Conservation (phyloP, 306 rosid species). For the Parietaria judaica region DNA sequence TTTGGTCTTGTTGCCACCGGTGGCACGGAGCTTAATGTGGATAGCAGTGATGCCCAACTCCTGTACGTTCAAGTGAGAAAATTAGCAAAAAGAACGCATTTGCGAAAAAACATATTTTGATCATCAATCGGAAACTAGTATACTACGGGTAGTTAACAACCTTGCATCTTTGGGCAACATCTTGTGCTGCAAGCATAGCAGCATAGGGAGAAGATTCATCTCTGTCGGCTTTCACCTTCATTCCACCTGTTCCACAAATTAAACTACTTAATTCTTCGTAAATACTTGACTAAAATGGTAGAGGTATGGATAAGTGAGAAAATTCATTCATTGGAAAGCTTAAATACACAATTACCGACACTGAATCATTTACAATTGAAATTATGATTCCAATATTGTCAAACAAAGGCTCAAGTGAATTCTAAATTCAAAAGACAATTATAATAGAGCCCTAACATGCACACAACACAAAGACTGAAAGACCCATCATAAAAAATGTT, state of each 20-base stretch:
- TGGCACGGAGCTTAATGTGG: slow-evolving; percentile 79
- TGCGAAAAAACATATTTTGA: neutral
- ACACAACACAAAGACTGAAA: neutral
- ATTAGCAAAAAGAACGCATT: neutral
- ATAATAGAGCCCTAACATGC: neutral
- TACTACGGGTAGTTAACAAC: slow-evolving; percentile 10
- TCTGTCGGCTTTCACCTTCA: slow-evolving; percentile 88
- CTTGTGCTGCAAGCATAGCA: slow-evolving; percentile 92
- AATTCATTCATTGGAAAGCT: too few relatives aligned
- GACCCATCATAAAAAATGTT: neutral
- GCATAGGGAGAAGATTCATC: slow-evolving; percentile 85
- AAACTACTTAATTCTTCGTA: neutral
- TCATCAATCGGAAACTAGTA: neutral
- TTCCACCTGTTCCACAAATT: slow-evolving; percentile 44
- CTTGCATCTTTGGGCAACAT: slow-evolving; percentile 80
- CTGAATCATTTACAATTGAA: too few relatives aligned
- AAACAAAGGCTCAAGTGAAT: too few relatives aligned
- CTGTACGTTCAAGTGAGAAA: slow-evolving; percentile 23
- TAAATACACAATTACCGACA: too few relatives aligned
- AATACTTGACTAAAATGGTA: too few relatives aligned
- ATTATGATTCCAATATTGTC: too few relatives aligned
- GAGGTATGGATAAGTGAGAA: too few relatives aligned
- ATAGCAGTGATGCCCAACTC: slow-evolving; percentile 81
- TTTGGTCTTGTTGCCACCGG: slow-evolving; percentile 84
- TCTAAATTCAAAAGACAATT: too few relatives aligned